Evolutionary conservation across 768 basidiomycete genomes (phyloP).

Genomic region (Russula brevipes): DNA sequence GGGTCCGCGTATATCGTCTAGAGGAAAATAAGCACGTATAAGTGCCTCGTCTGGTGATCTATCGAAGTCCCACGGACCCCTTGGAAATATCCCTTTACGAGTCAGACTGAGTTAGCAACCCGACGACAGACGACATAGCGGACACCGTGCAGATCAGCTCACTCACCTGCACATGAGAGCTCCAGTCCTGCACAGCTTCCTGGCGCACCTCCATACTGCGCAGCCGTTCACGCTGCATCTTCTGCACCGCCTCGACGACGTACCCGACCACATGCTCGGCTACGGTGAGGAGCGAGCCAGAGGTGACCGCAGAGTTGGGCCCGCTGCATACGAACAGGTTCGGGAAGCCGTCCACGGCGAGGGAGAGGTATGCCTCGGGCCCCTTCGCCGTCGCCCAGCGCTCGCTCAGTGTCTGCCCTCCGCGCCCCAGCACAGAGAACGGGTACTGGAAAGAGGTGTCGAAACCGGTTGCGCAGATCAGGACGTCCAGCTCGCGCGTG

Average conservation of each 20-base stretch:
- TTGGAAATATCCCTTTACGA: conserved; percentile 43
- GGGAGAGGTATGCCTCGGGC: conserved; percentile 46
- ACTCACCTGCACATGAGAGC: conserved; percentile 51
- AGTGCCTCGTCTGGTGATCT: not conserved
- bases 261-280: conserved; percentile 57
- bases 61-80: conserved; percentile 31
- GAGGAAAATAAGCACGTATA: not conserved
- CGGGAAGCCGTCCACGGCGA: conserved; percentile 62
- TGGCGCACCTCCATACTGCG: conserved; percentile 56
- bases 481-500: conserved; percentile 50
- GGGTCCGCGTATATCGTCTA: conserved; percentile 55
- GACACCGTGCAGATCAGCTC: not conserved
- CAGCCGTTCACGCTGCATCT: conserved; percentile 58
- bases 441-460: conserved; percentile 45
- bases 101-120: not conserved
- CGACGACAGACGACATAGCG: not conserved
- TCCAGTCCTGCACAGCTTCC: conserved; percentile 58
- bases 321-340: conserved; percentile 58
- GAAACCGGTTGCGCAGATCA: conserved; percentile 61
- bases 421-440: conserved; percentile 51
- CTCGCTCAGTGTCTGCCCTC: conserved; percentile 48
- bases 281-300: conserved; percentile 50
- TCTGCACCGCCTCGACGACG: conserved; percentile 47
- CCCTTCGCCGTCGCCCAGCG: conserved; percentile 45
- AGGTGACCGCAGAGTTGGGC: conserved; percentile 52